These are phyloP conservation scores for Fusarium illudens DNA, from an alignment of 2,329 filamentous ascomycete genomes.

Conservation along the genomic window DNA sequence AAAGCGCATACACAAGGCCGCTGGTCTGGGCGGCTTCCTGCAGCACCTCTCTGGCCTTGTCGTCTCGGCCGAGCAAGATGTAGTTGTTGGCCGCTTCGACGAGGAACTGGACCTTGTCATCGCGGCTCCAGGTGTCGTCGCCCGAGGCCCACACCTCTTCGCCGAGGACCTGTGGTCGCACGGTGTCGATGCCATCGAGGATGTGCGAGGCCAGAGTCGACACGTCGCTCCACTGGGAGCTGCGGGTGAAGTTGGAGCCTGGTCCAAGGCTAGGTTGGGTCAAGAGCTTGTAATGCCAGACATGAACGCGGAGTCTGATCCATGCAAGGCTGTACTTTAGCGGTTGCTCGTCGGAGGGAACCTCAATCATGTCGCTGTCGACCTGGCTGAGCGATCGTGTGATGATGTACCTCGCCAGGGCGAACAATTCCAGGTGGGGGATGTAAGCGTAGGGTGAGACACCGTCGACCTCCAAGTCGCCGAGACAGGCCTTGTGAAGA, in stretches of 20 bases:
- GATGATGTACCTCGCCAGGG: constrained; percentile 69
- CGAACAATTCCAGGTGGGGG: constrained; percentile 84
- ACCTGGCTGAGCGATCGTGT: constrained; percentile 38
- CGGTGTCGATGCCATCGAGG: constrained; percentile 52
- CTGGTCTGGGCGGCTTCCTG: constrained; percentile 71
- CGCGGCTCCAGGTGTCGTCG: constrained; percentile 50
- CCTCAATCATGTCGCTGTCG: constrained; percentile 36
- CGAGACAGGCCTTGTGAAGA: constrained; percentile 68
- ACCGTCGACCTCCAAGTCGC: constrained; percentile 79
- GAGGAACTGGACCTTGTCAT: constrained; percentile 74
- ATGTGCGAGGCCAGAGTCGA: constrained; percentile 63
- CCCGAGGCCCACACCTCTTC: constrained; percentile 50
- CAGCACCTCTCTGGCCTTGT: constrained; percentile 76
- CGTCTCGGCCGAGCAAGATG: constrained; percentile 83
- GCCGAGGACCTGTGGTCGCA: constrained; percentile 51
- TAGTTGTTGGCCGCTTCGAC: constrained; percentile 85
- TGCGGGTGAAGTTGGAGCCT: constrained; percentile 64
- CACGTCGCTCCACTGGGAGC: constrained; percentile 67
- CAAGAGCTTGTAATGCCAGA: constrained; percentile 71
- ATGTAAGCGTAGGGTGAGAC: constrained; percentile 86
- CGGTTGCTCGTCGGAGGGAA: constrained; percentile 45
- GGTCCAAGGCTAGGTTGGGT: constrained; percentile 64
- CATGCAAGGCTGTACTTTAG: constrained; percentile 62
- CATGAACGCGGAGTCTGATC: constrained; percentile 74
- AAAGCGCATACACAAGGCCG: constrained; percentile 83